phyloP scores from a whole-genome alignment of 2,329 filamentous ascomycete species.

The Aspergillus luchuensis region DNA sequence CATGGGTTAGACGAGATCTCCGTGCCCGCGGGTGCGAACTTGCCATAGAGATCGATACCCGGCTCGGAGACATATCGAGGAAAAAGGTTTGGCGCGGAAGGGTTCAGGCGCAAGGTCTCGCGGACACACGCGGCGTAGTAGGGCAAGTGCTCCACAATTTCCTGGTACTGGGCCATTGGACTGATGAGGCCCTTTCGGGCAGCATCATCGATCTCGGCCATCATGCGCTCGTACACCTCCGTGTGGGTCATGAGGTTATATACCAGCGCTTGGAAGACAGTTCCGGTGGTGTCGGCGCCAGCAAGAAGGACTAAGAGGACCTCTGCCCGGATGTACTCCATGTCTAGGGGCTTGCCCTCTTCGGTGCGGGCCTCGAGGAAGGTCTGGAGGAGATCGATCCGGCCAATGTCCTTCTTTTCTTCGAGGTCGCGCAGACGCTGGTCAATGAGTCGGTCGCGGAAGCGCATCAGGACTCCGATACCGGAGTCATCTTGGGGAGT shows the following conservation, averaged over 20 bases:
- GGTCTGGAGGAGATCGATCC: constrained; percentile 59
- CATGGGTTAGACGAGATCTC: constrained; percentile 54
- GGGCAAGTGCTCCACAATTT: constrained; percentile 46
- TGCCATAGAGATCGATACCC: constrained; percentile 43
- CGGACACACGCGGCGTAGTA: constrained; percentile 56
- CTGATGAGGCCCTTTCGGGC: constrained; percentile 32
- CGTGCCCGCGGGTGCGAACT: constrained; percentile 43
- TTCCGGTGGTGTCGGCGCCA: constrained; percentile 57
- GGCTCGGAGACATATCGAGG: constrained; percentile 46
- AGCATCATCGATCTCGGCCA: constrained; percentile 50
- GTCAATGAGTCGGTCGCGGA: constrained; percentile 56
- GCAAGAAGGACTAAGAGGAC: constrained; percentile 56
- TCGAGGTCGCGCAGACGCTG: constrained; percentile 53
- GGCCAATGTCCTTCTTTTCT: constrained; percentile 46
- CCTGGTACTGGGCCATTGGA: constrained; percentile 44
- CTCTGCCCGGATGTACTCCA: constrained; percentile 57
- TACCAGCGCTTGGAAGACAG: constrained; percentile 53
- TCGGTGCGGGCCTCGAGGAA: constrained; percentile 48
- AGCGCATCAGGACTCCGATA: constrained; percentile 60
- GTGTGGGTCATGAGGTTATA: constrained; percentile 45
- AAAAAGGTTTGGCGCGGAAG: constrained; percentile 56
- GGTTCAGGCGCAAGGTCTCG: constrained; percentile 54
- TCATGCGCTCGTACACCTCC: constrained; percentile 49
- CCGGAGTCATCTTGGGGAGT: constrained; percentile 56
- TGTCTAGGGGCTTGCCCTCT: constrained; percentile 49